Evolutionary conservation across 2,329 filamentous ascomycete species (phyloP), one percentile per base, ranked within the genome.

Genomic region (Plectosphaerella sp.): DNA sequence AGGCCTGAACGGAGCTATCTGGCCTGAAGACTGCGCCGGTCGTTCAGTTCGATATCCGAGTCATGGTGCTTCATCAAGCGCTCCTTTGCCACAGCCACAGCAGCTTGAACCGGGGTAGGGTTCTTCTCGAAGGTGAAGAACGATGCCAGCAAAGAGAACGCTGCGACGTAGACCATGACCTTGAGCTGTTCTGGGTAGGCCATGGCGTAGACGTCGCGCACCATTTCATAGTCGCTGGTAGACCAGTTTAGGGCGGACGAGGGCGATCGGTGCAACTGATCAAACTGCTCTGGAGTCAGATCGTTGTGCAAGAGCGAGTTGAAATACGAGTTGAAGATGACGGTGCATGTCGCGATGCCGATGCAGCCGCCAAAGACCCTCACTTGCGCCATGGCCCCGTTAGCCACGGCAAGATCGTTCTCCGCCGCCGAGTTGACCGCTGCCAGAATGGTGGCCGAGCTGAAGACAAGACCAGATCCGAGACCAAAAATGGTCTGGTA

Each of bases 311-410:
- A 64, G 36, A 69, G 62, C 25, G 58, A 56, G 45, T 73, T 68
- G 42, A 74, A 68, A 50, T 71, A 69, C 33, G 64, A 58, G 59
- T 82, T 81, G 63, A 83, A 78, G 11, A 86, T 71, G 14, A 83
- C 75, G n/a, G 78, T 83, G 57, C 82, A 82, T 22, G 78, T 63
- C 0, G 81, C 77, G 43, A 86, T 71, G 1, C 82, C 83, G 25
- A 85, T 71, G 37, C 78, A 78, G 3, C 83, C 82, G 1, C 83
- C 83, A 2, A 86, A 66, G 0, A 85, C 78, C 14, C 83, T 75
- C 2, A 78, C 75, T 63, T 86, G 82, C 1, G 82, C 79, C 10
- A 84, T 72, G 5, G 80, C 76, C 0, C 82, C 83, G 57, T 85
- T 80, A 0, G 79, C 80, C 2, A 80, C 77, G 1, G 82, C 82